Conservation (phyloP, 306 rosid genomes). For the Pachyrhizus erosus region DNA sequence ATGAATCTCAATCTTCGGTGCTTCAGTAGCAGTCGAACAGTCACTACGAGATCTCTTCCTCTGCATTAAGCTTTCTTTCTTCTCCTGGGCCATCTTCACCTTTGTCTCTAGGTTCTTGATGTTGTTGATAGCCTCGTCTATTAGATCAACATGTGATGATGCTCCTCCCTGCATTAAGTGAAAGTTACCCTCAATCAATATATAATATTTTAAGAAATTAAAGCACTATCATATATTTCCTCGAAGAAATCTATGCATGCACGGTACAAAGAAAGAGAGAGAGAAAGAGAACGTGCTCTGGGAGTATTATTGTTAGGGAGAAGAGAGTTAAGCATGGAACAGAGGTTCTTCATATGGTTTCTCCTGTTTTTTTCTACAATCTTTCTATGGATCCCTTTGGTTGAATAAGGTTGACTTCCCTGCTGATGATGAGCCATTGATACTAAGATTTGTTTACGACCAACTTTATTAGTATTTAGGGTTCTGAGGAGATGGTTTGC, state of each 20-base stretch:
- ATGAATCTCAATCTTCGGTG: constrained; percentile 57
- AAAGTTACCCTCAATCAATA: background rate
- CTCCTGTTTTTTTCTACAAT: constrained; percentile 74
- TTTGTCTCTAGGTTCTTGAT: constrained; percentile 59
- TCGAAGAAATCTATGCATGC: too few relatives aligned
- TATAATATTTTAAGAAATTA: background rate
- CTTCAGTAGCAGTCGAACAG: background rate
- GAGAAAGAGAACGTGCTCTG: background rate
- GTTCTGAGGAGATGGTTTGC: too few relatives aligned
- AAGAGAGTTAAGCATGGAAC: constrained; percentile 64
- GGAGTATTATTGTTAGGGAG: constrained; percentile 53
- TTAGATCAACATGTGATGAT: constrained; percentile 49
- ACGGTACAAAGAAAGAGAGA: too few relatives aligned
- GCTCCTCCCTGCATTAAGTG: constrained; percentile 48
- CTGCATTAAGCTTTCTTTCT: constrained; percentile 50
- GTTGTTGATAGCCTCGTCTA: constrained; percentile 65
- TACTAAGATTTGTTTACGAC: too few relatives aligned
- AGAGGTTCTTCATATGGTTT: constrained; percentile 69
- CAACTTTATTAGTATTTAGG: too few relatives aligned
- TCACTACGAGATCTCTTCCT: constrained; percentile 44
- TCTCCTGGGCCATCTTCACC: constrained; percentile 49
- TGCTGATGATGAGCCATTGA: background rate
- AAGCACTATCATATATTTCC: too few relatives aligned
- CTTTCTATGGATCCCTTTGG: constrained; percentile 64
- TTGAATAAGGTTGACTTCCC: constrained; percentile 35